Conservation (phyloP, 1,284 basidiomycete genomes). For the Sanghuangporus baumii region DNA sequence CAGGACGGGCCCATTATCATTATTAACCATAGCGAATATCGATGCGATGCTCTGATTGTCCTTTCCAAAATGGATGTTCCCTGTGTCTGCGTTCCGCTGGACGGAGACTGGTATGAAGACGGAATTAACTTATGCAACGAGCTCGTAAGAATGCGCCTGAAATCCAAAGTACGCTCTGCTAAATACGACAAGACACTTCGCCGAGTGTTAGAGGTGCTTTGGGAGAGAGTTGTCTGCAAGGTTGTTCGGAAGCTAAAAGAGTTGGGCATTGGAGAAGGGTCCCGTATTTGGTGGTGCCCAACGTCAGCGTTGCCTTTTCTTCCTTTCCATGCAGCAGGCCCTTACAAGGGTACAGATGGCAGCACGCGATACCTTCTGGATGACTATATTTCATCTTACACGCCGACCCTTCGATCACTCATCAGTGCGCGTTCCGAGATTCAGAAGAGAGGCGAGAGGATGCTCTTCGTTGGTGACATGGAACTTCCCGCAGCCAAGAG, state of each 20-base stretch:
- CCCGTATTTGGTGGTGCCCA: slow-evolving; percentile 44
- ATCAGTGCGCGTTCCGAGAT: slow-evolving; percentile 11
- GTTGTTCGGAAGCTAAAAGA: slow-evolving; percentile 24
- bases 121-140: background rate
- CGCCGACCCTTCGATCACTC: slow-evolving; percentile 30
- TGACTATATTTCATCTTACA: slow-evolving; percentile 34
- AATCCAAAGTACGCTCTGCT: too few relatives aligned
- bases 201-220: slow-evolving; percentile 26
- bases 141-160: too few relatives aligned
- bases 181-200: slow-evolving; percentile 19
- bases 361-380: slow-evolving; percentile 21
- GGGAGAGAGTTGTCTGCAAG: slow-evolving; percentile 29
- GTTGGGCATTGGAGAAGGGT: too few relatives aligned
- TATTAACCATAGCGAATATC: slow-evolving; percentile 1
- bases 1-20: slow-evolving; percentile 5
- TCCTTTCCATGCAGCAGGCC: slow-evolving; percentile 30
- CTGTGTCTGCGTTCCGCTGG: background rate
- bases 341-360: background rate
- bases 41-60: background rate
- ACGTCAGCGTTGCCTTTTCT: slow-evolving; percentile 29
- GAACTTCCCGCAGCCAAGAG: background rate
- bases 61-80: background rate
- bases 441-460: background rate
- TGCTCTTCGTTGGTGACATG: background rate
- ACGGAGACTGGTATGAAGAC: background rate